Base-by-base conservation (phyloP, 306 rosid species). In the Rosa chinensis region DNA sequence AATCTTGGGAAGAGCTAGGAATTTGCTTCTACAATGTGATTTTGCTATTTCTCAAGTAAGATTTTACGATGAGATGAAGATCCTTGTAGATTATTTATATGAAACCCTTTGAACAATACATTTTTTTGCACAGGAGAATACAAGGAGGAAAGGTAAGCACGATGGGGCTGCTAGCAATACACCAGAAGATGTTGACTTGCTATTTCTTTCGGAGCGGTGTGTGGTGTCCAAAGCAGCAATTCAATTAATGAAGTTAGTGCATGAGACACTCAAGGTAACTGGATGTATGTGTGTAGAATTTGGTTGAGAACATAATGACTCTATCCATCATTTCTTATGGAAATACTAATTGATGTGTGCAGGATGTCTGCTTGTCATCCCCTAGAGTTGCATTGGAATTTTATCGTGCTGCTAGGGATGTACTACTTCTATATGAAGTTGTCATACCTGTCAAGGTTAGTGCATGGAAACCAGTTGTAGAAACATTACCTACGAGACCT, bases 391-490 rank as follows among this genome's bases (percentile, higher is more conserved):
- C 99, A 80, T 84, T 92, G 85, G 97, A 92, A 76, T 91, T 95
- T 86, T 95, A 95, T 82, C 89, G n/a, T 61, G 93, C 96, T 35
- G 92, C 90, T 80, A 92, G 99, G 82, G 97, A 95, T 79, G 93
- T 92, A 64, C 74, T 92, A 66, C 98, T 95, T 77, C 96, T 95
- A 32, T 95, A 95, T 86, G 98, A 91, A 93, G 98, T 90, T 81
- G 89, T 94, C 85, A 89, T 95, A 76, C 99, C 98, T 53, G 90
- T 90, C 81, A 95, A 95, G 96, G 99, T 95, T 87, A 86, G 98
- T 86, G 77, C 86, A 74, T 79, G 79, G 59, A 50, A 74, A 20
- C 77, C n/a, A 75, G 77, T 79, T 14, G 52, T 61, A 35, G 43
- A 40, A 76, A 66, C 70, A 25, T 35, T 47, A 28, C 21, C 71